Conservation (phyloP, 2,329 filamentous ascomycete species). For the Mycocentrospora acerina region DNA sequence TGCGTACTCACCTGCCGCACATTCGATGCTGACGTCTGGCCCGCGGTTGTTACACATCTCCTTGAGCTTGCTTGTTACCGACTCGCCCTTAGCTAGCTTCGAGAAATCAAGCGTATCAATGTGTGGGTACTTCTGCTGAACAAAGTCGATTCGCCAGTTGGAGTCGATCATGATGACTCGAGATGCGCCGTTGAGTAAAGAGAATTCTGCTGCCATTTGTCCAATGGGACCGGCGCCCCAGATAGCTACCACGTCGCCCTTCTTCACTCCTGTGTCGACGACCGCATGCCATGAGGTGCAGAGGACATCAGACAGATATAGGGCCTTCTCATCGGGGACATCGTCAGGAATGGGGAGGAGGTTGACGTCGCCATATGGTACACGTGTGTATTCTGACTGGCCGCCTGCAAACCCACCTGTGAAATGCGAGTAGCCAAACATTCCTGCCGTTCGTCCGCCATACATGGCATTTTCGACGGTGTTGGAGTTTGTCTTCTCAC, state of each 20-base stretch:
- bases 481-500: constrained; percentile 77
- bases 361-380: constrained; percentile 79
- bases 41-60: constrained; percentile 69
- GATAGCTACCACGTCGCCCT: constrained; percentile 75
- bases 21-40: constrained; percentile 74
- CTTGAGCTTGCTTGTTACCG: constrained; percentile 71
- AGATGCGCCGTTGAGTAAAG: constrained; percentile 69
- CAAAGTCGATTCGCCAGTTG: constrained; percentile 68
- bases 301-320: constrained; percentile 81
- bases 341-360: constrained; percentile 74
- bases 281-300: constrained; percentile 79
- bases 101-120: constrained; percentile 71
- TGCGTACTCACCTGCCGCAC: constrained; percentile 63
- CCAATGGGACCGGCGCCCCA: constrained; percentile 89
- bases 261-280: constrained; percentile 78
- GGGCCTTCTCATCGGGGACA: constrained; percentile 80
- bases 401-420: constrained; percentile 86
- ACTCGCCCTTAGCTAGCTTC: constrained; percentile 61
- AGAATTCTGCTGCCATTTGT: constrained; percentile 70
- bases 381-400: constrained; percentile 82
- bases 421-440: constrained; percentile 65
- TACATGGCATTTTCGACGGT: constrained; percentile 73
- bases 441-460: constrained; percentile 71
- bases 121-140: constrained; percentile 65
- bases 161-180: constrained; percentile 79